These are phyloP conservation scores for Drechslera avenae DNA, from an alignment of 2,329 filamentous ascomycete species.

Conservation along the genomic window DNA sequence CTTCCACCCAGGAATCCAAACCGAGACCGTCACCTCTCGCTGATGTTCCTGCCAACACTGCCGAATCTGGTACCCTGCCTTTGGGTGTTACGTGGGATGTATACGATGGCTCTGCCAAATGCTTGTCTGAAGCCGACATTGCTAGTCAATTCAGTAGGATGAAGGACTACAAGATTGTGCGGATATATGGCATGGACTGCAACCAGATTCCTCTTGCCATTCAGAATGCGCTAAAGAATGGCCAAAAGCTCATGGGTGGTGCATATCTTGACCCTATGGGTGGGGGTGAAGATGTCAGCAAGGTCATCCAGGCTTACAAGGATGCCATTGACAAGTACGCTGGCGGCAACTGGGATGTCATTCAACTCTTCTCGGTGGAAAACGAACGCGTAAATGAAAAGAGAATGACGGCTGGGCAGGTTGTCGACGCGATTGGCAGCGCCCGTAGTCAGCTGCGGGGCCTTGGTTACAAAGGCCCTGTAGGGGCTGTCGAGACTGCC, in stretches of 20 bases:
- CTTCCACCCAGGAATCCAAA: constrained; percentile 8
- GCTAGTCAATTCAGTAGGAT: constrained; percentile 66
- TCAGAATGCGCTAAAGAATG: constrained; percentile 65
- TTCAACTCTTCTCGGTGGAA: constrained; percentile 76
- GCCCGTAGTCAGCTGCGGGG: constrained; percentile 64
- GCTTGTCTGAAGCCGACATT: constrained; percentile 70
- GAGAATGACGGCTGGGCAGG: constrained; percentile 54
- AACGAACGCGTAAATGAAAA: constrained; percentile 75
- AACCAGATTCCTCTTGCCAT: constrained; percentile 70
- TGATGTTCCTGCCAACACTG: constrained; percentile 6
- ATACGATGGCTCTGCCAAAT: constrained; percentile 48
- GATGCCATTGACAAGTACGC: constrained; percentile 55
- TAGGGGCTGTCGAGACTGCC: constrained; percentile 83
- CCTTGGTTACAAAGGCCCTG: constrained; percentile 71
- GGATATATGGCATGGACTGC: constrained; percentile 82
- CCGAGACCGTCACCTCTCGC: constrained; percentile 7
- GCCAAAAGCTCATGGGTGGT: constrained; percentile 75
- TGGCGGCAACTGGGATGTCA: constrained; percentile 66
- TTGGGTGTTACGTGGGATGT: constrained; percentile 45
- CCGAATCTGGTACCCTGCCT: constrained; percentile 20
- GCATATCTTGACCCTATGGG: constrained; percentile 65
- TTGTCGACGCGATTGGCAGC: constrained; percentile 63
- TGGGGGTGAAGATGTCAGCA: constrained; percentile 48
- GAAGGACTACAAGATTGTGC: constrained; percentile 67
- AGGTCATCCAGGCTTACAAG: constrained; percentile 66